phyloP scores from a whole-genome alignment of 495 filamentous ascomycete species.

The Melanomma pulvis-pyrius region DNA sequence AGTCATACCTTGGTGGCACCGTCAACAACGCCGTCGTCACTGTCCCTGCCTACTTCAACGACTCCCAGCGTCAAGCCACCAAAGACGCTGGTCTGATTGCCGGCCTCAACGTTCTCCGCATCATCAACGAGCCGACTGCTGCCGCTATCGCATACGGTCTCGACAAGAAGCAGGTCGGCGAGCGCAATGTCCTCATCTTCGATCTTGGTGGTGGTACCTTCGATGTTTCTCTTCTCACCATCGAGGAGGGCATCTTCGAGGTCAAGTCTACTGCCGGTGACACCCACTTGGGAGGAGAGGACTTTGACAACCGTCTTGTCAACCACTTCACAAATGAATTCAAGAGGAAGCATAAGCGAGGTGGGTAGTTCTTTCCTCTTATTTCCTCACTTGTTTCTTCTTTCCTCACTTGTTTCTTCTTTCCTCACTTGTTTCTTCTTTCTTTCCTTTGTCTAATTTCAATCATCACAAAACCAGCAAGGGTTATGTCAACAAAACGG shows the following conservation, averaged over 20 bases:
- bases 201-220: slow-evolving; percentile 99
- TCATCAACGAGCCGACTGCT: slow-evolving; percentile 99
- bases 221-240: slow-evolving; percentile 98
- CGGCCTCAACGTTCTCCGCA: slow-evolving; percentile 96
- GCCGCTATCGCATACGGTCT: slow-evolving; percentile 98
- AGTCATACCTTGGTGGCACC: slow-evolving; percentile 92
- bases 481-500: no score
- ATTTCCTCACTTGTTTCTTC: no score
- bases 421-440: no score
- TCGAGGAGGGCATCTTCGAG: slow-evolving; percentile 99
- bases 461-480: no score
- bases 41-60: slow-evolving; percentile 99
- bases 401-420: slow-evolving; percentile 1
- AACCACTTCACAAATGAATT: slow-evolving; percentile 97
- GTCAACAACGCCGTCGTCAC: slow-evolving; percentile 99
- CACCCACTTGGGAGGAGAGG: slow-evolving; percentile 98
- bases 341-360: slow-evolving; percentile 70
- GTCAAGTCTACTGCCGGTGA: slow-evolving; percentile 99
- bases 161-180: slow-evolving; percentile 93
- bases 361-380: no score
- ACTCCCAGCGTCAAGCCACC: slow-evolving; percentile 98
- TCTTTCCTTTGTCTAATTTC: slow-evolving; percentile 1
- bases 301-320: slow-evolving; percentile 97
- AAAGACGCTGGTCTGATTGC: slow-evolving; percentile 98
- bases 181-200: slow-evolving; percentile 99